Evolutionary conservation across 1,139 yeast genomes (phyloP), one percentile per base, ranked within the genome.

Genomic region (Kodamaea arcana): DNA sequence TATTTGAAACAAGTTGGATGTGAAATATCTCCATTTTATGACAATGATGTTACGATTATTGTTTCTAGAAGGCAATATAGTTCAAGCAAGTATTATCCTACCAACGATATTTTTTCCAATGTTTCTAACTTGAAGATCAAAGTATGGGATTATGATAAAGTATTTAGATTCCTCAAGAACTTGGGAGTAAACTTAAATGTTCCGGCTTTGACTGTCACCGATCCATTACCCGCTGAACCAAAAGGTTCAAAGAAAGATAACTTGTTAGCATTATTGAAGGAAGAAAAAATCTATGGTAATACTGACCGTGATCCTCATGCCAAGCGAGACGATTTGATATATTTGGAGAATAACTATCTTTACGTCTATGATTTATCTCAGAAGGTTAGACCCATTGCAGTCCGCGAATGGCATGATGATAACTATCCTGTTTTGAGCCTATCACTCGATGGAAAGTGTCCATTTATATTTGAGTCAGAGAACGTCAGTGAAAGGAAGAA

Each of bases 71-170:
- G 75, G 20, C 42, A 46, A 7, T 55, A 44, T 33, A 35, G 33
- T 23, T 35, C 47, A 21, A 33, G 36, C 28, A 52, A 50, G 28
- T 27, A 32, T 4, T 69, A 69, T 41, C 58, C 66, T 13, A 60
- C 74, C 4, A 75, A 77, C 33, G 94, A 84, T 55, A 77, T 86
- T 16, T 74, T 86, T 46, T 68, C 75, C 36, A 75, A 79, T 45
- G 94, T 90, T 3, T 60, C 68, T 22, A 65, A 65, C 40, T 72
- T 71, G 40, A 75, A 74, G 41, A 74, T 85, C 54, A 87, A 87
- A 54, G 83, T 90, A 13, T 90, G 97, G 97, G 79, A 83, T 32
- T 81, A 78, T 50, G 95, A 86, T 38, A 90, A 90, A 56, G 87
- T 90, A 7, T 74, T 80, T 49, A 67, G 97, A 32, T 88, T 92